A percentile compares a stretch with the other conserved stretches of the same genome.
phyloP scores from a whole-genome alignment of 2,329 filamentous ascomycete genomes.

The Alternaria atra region DNA sequence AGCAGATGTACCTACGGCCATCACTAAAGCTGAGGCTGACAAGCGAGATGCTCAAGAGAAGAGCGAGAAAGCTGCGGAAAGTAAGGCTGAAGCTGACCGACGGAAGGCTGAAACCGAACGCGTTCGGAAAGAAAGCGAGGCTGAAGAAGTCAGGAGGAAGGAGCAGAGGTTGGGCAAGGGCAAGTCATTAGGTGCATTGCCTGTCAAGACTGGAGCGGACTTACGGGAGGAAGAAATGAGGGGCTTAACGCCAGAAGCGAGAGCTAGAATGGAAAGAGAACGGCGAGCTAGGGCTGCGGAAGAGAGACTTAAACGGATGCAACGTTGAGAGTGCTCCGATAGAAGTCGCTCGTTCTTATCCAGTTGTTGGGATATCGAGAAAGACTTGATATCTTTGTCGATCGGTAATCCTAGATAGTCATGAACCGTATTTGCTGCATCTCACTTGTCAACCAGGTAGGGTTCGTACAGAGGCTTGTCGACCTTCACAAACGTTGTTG shows the following conservation, averaged over 20 bases:
- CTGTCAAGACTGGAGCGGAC: conserved; percentile 80
- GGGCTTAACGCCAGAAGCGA: conserved; percentile 88
- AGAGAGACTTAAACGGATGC: conserved; percentile 74
- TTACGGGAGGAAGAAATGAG: conserved; percentile 82
- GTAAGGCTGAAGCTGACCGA: conserved; percentile 67
- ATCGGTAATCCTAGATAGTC: not conserved
- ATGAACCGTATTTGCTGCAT: not conserved
- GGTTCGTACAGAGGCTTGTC: no score
- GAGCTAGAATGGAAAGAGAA: conserved; percentile 84
- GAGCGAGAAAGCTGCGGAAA: conserved; percentile 72
- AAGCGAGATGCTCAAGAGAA: conserved; percentile 74
- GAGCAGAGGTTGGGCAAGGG: conserved; percentile 60
- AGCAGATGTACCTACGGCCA: conserved; percentile 74
- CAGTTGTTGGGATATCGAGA: not conserved
- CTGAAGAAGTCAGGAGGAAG: conserved; percentile 59
- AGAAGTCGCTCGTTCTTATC: not conserved
- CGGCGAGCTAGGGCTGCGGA: conserved; percentile 90
- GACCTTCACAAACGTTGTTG: no score
- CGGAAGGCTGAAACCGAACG: conserved; percentile 78
- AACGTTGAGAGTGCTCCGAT: conserved; percentile 9
- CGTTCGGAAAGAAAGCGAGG: conserved; percentile 66
- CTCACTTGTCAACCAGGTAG: no score
- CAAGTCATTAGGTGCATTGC: conserved; percentile 62
- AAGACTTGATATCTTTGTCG: not conserved
- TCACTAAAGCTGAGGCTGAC: conserved; percentile 77